Conservation (phyloP, 2,329 filamentous ascomycete species). For the Sarocladium kiliense region DNA sequence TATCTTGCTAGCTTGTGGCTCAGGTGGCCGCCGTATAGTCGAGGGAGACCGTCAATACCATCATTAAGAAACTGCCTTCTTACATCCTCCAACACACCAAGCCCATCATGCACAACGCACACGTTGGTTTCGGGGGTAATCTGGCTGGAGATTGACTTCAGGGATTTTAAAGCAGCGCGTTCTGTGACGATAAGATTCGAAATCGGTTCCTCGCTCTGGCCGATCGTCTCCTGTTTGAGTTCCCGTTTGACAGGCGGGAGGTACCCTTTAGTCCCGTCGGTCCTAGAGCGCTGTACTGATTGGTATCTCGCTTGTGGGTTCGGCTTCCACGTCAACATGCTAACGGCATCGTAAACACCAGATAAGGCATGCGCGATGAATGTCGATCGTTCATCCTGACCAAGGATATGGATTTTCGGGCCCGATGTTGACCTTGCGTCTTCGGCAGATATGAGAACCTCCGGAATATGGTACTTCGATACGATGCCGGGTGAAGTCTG, state of each 20-base stretch:
- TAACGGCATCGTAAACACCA: slow-evolving; percentile 34
- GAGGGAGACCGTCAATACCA: slow-evolving; percentile 59
- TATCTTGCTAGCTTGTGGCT: slow-evolving; percentile 41
- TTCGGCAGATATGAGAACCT: slow-evolving; percentile 27
- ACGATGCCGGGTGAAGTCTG: slow-evolving; percentile 9
- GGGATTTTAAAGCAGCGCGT: slow-evolving; percentile 50
- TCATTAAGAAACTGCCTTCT: slow-evolving; percentile 62
- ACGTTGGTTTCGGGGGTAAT: slow-evolving; percentile 66
- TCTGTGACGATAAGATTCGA: slow-evolving; percentile 67
- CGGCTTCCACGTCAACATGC: slow-evolving; percentile 24
- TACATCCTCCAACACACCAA: slow-evolving; percentile 78
- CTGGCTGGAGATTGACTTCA: slow-evolving; percentile 58
- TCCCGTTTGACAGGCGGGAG: slow-evolving; percentile 11
- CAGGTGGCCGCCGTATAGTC: slow-evolving; percentile 67
- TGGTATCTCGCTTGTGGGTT: slow-evolving; percentile 1
- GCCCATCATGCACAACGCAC: slow-evolving; percentile 72
- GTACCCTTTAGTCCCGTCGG: neutral
- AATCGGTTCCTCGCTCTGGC: slow-evolving; percentile 47
- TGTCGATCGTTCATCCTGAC: slow-evolving; percentile 33
- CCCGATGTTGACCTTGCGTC: slow-evolving; percentile 23
- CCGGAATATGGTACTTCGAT: slow-evolving; percentile 11
- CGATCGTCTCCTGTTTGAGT: slow-evolving; percentile 14
- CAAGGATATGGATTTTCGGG: slow-evolving; percentile 37
- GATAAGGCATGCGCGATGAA: slow-evolving; percentile 37
- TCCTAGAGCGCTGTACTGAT: slow-evolving; percentile 1